phyloP scores from a whole-genome alignment of 495 filamentous ascomycete species.

The Pseudomonodictys pantanalensis region DNA sequence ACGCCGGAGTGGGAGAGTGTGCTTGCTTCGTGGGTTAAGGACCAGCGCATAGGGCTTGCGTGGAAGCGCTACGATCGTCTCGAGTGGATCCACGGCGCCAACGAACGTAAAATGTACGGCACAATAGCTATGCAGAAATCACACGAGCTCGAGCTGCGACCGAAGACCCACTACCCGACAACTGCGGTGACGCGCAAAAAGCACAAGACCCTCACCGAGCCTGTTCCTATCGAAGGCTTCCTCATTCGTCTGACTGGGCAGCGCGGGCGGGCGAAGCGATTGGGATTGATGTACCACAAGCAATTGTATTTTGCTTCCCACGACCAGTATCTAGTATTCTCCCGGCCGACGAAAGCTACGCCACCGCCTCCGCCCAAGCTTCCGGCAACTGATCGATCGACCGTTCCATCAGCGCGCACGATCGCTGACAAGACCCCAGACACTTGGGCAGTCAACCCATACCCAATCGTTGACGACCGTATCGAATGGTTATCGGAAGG shows the following conservation, averaged over 20 bases:
- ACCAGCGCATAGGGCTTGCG: slow-evolving; percentile 66
- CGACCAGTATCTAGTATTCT: slow-evolving; percentile 66
- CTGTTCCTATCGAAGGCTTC: slow-evolving; percentile 68
- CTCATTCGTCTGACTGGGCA: slow-evolving; percentile 67
- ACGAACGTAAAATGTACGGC: slow-evolving; percentile 73
- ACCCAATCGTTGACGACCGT: slow-evolving; percentile 51
- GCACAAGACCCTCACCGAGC: slow-evolving; percentile 52
- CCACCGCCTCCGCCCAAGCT: slow-evolving; percentile 66
- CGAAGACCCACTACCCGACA: slow-evolving; percentile 69
- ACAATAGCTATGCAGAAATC: slow-evolving; percentile 70
- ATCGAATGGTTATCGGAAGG: slow-evolving; percentile 56
- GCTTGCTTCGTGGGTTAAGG: slow-evolving; percentile 56
- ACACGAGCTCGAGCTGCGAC: slow-evolving; percentile 71
- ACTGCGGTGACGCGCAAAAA: slow-evolving; percentile 40
- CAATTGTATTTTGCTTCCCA: slow-evolving; percentile 69
- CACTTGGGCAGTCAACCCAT: slow-evolving; percentile 65
- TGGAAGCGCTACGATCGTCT: slow-evolving; percentile 76
- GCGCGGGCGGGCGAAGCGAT: slow-evolving; percentile 56
- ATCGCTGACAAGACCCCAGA: slow-evolving; percentile 59
- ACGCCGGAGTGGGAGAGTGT: slow-evolving; percentile 63
- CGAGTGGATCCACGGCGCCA: slow-evolving; percentile 69
- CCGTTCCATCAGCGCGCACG: slow-evolving; percentile 55
- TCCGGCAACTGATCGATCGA: slow-evolving; percentile 41
- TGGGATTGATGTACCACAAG: slow-evolving; percentile 68
- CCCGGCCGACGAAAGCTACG: slow-evolving; percentile 59